phyloP scores from a whole-genome alignment of 441 rosid species.

The Corymbia calophylla region DNA sequence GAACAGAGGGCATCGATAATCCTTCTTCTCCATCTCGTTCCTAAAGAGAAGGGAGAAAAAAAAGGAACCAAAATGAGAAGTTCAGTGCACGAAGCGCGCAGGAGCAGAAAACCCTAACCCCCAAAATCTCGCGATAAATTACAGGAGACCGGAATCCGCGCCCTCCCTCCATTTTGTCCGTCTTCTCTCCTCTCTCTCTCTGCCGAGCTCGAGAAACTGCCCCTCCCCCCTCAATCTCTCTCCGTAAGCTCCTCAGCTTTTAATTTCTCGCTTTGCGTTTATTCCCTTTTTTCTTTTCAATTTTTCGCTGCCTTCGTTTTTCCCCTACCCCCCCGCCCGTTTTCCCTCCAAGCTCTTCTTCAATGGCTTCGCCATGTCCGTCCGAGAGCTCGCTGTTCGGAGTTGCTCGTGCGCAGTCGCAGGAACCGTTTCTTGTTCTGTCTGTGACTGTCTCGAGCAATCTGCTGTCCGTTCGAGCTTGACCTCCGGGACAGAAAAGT shows the following conservation, averaged over 20 bases:
- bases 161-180: slow-evolving; percentile 25
- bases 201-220: slow-evolving; percentile 30
- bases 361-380: not conserved
- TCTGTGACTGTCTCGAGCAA: not conserved
- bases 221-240: slow-evolving; percentile 3
- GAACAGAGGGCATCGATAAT: not conserved
- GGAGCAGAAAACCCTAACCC: slow-evolving; percentile 18
- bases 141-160: not conserved
- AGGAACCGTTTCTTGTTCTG: not conserved
- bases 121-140: slow-evolving; percentile 57
- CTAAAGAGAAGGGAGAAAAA: not conserved
- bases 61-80: slow-evolving; percentile 11
- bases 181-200: slow-evolving; percentile 14
- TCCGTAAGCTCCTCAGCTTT: slow-evolving; percentile 25
- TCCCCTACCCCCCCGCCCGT: not conserved
- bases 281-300: not conserved
- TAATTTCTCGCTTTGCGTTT: slow-evolving; percentile 33
- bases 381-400: not conserved
- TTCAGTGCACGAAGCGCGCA: not conserved
- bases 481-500: no score
- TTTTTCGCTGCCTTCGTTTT: not conserved
- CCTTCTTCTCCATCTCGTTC: not conserved
- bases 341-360: not conserved
- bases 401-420: no score
- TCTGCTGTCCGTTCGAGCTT: no score